Evolutionary conservation across 1,284 basidiomycete species (phyloP).

Genomic region (Ceratobasidium sp.): DNA sequence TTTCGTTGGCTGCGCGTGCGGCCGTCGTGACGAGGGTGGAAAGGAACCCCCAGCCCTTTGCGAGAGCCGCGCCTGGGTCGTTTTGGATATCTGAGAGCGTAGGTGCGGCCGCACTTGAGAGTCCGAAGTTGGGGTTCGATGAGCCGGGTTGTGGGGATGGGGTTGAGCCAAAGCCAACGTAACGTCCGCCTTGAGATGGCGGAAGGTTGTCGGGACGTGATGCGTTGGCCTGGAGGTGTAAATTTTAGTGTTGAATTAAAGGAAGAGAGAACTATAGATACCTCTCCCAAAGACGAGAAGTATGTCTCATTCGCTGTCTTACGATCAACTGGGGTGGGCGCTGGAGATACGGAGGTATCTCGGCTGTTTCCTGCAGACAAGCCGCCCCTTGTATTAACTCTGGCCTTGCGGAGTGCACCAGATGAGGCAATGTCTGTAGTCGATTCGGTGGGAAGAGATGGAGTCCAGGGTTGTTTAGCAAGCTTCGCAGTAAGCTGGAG

Average conservation of each 20-base stretch:
- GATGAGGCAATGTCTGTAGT: constrained; percentile 34
- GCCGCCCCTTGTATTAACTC: constrained; percentile 55
- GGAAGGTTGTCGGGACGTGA: constrained; percentile 74
- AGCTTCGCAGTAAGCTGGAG: constrained; percentile 73
- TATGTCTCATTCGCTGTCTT: constrained; percentile 80
- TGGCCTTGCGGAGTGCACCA: constrained; percentile 66
- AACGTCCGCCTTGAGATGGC: constrained; percentile 85
- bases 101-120: constrained; percentile 78
- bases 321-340: constrained; percentile 66
- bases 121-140: constrained; percentile 67
- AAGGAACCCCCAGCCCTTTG: constrained; percentile 87
- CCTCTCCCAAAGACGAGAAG: constrained; percentile 75
- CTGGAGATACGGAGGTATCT: constrained; percentile 57
- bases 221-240: constrained; percentile 63
- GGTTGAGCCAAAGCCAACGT: constrained; percentile 84
- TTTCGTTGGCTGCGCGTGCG: constrained; percentile 76
- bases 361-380: constrained; percentile 63
- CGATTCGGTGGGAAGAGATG: constrained; percentile 66
- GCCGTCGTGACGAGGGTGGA: constrained; percentile 78
- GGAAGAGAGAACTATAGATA: constrained; percentile 14
- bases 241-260: constrained; percentile 20
- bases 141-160: constrained; percentile 64
- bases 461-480: constrained; percentile 75
- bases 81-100: constrained; percentile 78
- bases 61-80: constrained; percentile 78